Base-by-base conservation (phyloP, 257 asterid species). In the Anisodus acutangulus region DNA sequence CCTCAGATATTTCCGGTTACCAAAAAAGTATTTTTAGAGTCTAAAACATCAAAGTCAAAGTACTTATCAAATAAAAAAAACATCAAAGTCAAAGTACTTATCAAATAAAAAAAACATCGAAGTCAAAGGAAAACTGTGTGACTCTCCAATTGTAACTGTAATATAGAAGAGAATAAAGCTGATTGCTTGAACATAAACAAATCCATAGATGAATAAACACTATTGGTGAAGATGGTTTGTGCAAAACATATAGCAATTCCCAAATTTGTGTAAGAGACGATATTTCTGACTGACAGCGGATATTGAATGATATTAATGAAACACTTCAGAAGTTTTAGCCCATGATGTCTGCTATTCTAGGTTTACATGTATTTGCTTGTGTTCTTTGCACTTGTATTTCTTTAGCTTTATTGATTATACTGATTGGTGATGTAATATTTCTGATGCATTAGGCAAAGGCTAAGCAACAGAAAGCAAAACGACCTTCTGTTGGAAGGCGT, bases 381-480 rank as follows among this genome's bases (percentile, higher is more conserved):
- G 31, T 16, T 45, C 59, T 70, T 11, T 54, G 66, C 58, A 9
- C 10, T 79, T 49, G 78, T 12, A 82, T 57, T 53, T 78, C 12
- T 82, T 68, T 63, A 78, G 64, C 64, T 53, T 64, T 78, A 53
- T 54, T 15, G 22, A 17, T 16, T 78, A 31, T 26, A 53, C 43
- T 63, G 80, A 39, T 51, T 19, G 41, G 58, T 79, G 83, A 4
- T 37, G 12, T 15, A 17, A 51, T 51, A 68, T 69, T 79, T 86
- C 62, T 83, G 86, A 86, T 83, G 71, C 86, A 16, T 79, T 59
- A 83, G 78, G 31, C 55, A 17, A 79, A 74, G 9, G 51, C 19
- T 51, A 26, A 81, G 86, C 86, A 67, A 62, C 31, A n/a, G 58
- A 86, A 68, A 83, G 70, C 51, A 82, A 88, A 86, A 71, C 78